Evolutionary conservation across 331 rosid genomes (phyloP).

Genomic region (Acacia concinna): DNA sequence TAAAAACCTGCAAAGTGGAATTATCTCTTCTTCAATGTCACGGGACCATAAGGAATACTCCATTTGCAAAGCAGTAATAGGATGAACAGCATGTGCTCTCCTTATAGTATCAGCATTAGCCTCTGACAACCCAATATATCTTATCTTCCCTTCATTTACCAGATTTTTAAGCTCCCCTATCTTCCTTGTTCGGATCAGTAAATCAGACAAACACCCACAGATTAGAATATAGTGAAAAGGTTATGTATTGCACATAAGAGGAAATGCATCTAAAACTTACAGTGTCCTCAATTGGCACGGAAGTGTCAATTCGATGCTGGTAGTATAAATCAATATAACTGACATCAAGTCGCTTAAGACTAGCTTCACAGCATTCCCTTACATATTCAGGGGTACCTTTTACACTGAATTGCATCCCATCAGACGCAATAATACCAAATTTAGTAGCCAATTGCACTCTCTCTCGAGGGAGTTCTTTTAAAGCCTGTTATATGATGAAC

Average conservation of each 20-base stretch:
- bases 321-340: slow-evolving; percentile 52
- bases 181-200: slow-evolving; percentile 21
- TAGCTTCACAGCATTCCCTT: slow-evolving; percentile 54
- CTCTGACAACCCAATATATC: slow-evolving; percentile 47
- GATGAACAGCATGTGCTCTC: slow-evolving; percentile 58
- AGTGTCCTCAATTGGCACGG: slow-evolving; percentile 65
- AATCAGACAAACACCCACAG: not conserved
- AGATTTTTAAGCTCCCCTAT: slow-evolving; percentile 49
- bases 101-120: slow-evolving; percentile 47
- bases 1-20: slow-evolving; percentile 52
- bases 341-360: slow-evolving; percentile 47
- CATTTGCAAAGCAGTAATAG: slow-evolving; percentile 58
- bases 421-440: slow-evolving; percentile 35
- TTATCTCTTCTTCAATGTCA: slow-evolving; percentile 51
- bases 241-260: slow-evolving; percentile 2
- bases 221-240: not conserved
- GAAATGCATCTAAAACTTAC: slow-evolving; percentile 33
- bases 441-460: slow-evolving; percentile 47
- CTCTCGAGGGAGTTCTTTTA: slow-evolving; percentile 50
- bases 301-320: slow-evolving; percentile 51
- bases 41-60: slow-evolving; percentile 55
- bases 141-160: slow-evolving; percentile 55
- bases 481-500: slow-evolving; percentile 36
- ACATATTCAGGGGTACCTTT: slow-evolving; percentile 55
- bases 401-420: slow-evolving; percentile 29